A percentile compares a stretch with the other conserved stretches of the same genome.
phyloP scores from a whole-genome alignment of 352 stramenopile genomes.

The Phytophthora syringae region DNA sequence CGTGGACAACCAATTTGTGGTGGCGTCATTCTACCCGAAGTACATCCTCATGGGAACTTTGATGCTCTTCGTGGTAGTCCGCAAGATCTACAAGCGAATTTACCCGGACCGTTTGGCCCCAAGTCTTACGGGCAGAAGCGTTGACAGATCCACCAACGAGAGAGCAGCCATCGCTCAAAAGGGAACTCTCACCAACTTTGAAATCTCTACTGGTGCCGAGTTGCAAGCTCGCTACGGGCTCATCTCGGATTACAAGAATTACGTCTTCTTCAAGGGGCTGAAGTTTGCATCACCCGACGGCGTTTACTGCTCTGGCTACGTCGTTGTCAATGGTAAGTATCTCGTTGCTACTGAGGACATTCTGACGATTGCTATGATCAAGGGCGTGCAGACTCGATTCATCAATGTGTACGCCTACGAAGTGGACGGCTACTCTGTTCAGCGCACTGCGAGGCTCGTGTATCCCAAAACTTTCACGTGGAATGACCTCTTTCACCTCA shows the following conservation, averaged over 20 bases:
- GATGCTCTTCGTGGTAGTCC: constrained; percentile 25
- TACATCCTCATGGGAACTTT: constrained; percentile 35
- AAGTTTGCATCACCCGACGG: constrained; percentile 54
- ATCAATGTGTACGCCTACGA: constrained; percentile 51
- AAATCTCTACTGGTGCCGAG: constrained; percentile 42
- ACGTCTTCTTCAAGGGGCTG: constrained; percentile 51
- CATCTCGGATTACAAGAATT: constrained; percentile 55
- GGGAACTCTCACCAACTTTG: constrained; percentile 46
- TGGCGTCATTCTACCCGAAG: constrained; percentile 35
- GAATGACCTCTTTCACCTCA: constrained; percentile 44
- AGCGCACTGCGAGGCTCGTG: constrained; percentile 46
- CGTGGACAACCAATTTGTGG: constrained; percentile 32
- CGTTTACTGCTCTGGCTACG: constrained; percentile 52
- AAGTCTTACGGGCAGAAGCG: constrained; percentile 30
- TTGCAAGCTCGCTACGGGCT: constrained; percentile 43
- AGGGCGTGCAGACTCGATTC: constrained; percentile 36
- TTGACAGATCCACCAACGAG: constrained; percentile 36
- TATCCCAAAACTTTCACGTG: constrained; percentile 48
- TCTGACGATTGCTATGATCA: constrained; percentile 42
- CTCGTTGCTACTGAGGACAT: constrained; percentile 49
- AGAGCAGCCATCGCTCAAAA: constrained; percentile 29
- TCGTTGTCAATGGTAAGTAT: constrained; percentile 52
- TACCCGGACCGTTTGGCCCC: constrained; percentile 33
- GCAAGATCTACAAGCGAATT: constrained; percentile 38
- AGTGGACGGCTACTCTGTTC: constrained; percentile 43